phyloP scores from a whole-genome alignment of 345 rosid species.

The Moricandia arvensis region DNA sequence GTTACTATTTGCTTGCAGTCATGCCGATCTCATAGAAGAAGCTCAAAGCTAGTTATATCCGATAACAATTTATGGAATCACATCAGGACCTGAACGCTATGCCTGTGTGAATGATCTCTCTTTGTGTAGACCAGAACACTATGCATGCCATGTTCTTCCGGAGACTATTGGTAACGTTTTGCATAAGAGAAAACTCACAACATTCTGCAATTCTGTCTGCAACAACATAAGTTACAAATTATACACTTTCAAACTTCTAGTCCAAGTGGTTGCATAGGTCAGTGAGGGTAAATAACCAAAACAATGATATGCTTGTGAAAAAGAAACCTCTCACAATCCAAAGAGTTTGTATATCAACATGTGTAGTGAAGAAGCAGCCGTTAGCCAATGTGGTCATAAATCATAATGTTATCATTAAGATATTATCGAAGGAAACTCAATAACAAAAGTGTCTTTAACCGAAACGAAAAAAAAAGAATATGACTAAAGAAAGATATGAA shows the following conservation, averaged over 20 bases:
- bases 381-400: too few relatives aligned
- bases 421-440: neutral
- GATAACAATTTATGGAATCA: constrained; percentile 59
- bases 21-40: constrained; percentile 63
- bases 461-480: neutral
- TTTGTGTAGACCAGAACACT: constrained; percentile 55
- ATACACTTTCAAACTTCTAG: constrained; percentile 25
- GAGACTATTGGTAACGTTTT: constrained; percentile 74
- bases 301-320: neutral
- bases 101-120: constrained; percentile 90
- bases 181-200: constrained; percentile 15
- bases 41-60: constrained; percentile 58
- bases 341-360: too few relatives aligned
- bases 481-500: constrained; percentile 19
- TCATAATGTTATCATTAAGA: neutral
- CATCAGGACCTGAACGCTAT: constrained; percentile 78
- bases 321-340: neutral
- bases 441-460: neutral
- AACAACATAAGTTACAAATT: constrained; percentile 15
- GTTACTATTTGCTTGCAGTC: constrained; percentile 88
- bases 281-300: neutral
- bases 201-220: constrained; percentile 28
- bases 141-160: constrained; percentile 57
- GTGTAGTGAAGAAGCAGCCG: too few relatives aligned
- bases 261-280: constrained; percentile 21